These are phyloP conservation scores for Agaricus sinodeliciosus DNA, from an alignment of 768 basidiomycete species.

Conservation along the genomic window DNA sequence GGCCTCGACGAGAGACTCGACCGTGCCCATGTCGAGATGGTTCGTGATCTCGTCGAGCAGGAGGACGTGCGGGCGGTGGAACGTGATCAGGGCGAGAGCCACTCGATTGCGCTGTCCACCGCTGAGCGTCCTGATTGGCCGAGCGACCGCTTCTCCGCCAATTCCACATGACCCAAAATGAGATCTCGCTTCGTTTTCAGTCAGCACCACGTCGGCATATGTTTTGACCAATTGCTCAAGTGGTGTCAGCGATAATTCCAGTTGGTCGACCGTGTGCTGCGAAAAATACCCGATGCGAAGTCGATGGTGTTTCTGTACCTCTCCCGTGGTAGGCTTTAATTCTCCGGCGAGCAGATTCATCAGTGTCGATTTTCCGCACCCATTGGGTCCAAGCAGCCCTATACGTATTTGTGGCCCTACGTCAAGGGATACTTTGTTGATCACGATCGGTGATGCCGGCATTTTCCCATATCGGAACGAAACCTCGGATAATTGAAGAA, in stretches of 20 bases:
- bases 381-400: conserved; percentile 33
- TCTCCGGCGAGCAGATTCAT: conserved; percentile 38
- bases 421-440: conserved; percentile 24
- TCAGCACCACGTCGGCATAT: conserved; percentile 20
- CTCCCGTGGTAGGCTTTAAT: conserved; percentile 38
- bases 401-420: conserved; percentile 23
- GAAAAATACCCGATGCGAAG: conserved; percentile 54
- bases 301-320: conserved; percentile 44
- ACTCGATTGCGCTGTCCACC: conserved; percentile 57
- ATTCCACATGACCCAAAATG: conserved; percentile 37
- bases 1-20: conserved; percentile 46
- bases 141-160: conserved; percentile 35
- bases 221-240: conserved; percentile 21
- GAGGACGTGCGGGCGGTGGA: conserved; percentile 46
- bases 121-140: conserved; percentile 33
- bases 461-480: conserved; percentile 23
- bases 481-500: conserved; percentile 26
- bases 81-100: conserved; percentile 50
- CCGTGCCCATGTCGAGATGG: conserved; percentile 61
- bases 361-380: conserved; percentile 52
- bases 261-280: conserved; percentile 55
- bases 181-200: conserved; percentile 24
- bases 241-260: conserved; percentile 25
- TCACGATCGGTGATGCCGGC: conserved; percentile 15
- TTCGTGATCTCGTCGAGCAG: conserved; percentile 59